Evolutionary conservation across 108 stramenopile species (phyloP).

Genomic region (Aurantiochytrium sp.): DNA sequence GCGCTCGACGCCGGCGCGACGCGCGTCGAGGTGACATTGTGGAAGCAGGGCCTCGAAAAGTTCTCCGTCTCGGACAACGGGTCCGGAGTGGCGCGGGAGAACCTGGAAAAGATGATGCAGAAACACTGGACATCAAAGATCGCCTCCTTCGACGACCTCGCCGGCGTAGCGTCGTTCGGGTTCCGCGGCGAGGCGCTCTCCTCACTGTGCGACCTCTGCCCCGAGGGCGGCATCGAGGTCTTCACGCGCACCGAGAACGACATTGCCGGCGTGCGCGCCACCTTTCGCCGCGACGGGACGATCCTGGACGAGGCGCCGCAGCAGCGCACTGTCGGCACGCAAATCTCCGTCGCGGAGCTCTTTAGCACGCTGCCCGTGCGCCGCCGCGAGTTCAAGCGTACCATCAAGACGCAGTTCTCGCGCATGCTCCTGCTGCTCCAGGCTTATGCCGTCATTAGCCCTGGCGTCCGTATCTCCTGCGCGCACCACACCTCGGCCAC

Average conservation of each 20-base stretch:
- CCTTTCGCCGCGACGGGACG: constrained; percentile 46
- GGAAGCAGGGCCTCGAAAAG: constrained; percentile 42
- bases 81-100: background rate
- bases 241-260: constrained; percentile 44
- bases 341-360: constrained; percentile 49
- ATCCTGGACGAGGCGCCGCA: constrained; percentile 25
- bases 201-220: constrained; percentile 55
- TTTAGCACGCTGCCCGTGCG: constrained; percentile 58
- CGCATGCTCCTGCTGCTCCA: constrained; percentile 42
- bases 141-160: background rate
- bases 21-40: constrained; percentile 47
- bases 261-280: background rate
- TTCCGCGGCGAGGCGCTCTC: constrained; percentile 57
- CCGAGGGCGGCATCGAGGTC: constrained; percentile 41
- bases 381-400: constrained; percentile 49
- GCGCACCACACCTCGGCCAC: constrained; percentile 30
- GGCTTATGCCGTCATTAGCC: constrained; percentile 52
- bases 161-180: background rate
- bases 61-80: constrained; percentile 61
- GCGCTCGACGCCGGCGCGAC: constrained; percentile 54
- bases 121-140: background rate
- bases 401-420: constrained; percentile 51
- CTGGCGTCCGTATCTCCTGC: constrained; percentile 44
- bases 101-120: background rate
- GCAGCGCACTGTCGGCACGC: constrained; percentile 48